Evolutionary conservation across 169 alveolate genomes (phyloP).

Genomic region (Perkinsus marinus): DNA sequence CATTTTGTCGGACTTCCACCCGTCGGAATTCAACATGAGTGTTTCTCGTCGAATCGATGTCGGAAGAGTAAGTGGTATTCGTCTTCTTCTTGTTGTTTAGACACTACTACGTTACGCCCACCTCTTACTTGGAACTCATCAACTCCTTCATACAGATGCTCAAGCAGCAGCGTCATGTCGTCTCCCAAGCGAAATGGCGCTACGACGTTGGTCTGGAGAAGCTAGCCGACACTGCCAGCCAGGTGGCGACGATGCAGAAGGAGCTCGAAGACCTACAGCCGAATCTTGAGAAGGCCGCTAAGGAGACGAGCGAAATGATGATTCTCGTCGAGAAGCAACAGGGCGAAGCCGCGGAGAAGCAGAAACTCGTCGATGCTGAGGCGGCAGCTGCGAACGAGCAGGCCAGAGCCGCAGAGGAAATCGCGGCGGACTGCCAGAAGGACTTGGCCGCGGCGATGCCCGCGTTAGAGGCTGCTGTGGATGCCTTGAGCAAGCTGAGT

Average conservation of each 20-base stretch:
- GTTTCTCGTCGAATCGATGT: too few species aligned
- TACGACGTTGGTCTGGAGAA: constrained; percentile 84
- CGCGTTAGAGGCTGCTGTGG: constrained; percentile 67
- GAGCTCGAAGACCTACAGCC: constrained; percentile 63
- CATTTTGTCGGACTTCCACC: too few species aligned
- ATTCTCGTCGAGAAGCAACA: constrained; percentile 64
- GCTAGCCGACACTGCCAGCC: constrained; percentile 64
- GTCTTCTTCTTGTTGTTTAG: background rate
- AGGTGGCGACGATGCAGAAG: constrained; percentile 66
- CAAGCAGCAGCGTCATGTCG: constrained; percentile 67
- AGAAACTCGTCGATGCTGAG: constrained; percentile 69
- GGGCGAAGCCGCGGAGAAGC: constrained; percentile 67
- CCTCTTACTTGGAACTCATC: constrained; percentile 77
- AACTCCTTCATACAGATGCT: constrained; percentile 75
- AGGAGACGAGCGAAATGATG: constrained; percentile 73
- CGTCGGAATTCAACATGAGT: too few species aligned
- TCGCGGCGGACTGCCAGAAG: constrained; percentile 64
- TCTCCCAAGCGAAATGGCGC: constrained; percentile 44
- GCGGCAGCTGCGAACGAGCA: constrained; percentile 65
- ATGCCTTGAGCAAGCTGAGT: constrained; percentile 71
- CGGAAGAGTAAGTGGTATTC: too few species aligned
- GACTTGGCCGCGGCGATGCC: constrained; percentile 82
- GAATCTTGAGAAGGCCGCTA: constrained; percentile 61
- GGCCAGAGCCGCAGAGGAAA: constrained; percentile 65
- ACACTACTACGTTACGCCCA: constrained; percentile 86